A percentile compares a stretch with the other conserved stretches of the same genome.
phyloP scores from a whole-genome alignment of 208 protist genomes.

The Trypanosoma avium region DNA sequence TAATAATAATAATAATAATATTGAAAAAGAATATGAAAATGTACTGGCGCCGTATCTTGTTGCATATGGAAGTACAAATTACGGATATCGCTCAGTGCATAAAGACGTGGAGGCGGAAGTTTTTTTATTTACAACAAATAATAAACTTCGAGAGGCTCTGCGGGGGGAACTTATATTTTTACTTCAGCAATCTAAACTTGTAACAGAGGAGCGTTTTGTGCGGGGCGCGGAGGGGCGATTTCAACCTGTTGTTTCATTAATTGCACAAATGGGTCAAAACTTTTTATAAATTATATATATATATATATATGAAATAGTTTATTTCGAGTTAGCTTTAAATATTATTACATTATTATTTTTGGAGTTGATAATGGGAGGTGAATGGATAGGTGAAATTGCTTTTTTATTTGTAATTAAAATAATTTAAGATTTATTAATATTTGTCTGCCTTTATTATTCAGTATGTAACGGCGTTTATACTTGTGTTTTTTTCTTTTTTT shows the following conservation, averaged over 20 bases:
- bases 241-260: conserved; percentile 71
- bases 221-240: conserved; percentile 55
- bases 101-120: conserved; percentile 82
- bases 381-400: neutral
- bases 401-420: neutral
- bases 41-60: conserved; percentile 56
- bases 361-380: neutral
- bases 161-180: conserved; percentile 64
- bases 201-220: conserved; percentile 58
- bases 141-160: conserved; percentile 45
- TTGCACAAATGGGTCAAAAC: conserved; percentile 72
- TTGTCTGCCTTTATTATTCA: too few relatives aligned
- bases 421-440: neutral
- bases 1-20: neutral
- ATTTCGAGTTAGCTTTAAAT: too few relatives aligned
- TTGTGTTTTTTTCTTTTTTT: too few relatives aligned
- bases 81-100: conserved; percentile 81
- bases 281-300: conserved; percentile 48
- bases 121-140: conserved; percentile 64
- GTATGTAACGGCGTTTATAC: too few relatives aligned
- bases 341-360: too few relatives aligned
- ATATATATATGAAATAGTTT: conserved; percentile 12
- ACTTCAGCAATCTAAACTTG: conserved; percentile 43
- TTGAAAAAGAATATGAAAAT: neutral
- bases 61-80: conserved; percentile 88